A percentile compares a stretch with the other conserved stretches of the same genome.
These are phyloP conservation scores for Datisca glomerata DNA, from an alignment of 306 rosid genomes.

Conservation along the genomic window DNA sequence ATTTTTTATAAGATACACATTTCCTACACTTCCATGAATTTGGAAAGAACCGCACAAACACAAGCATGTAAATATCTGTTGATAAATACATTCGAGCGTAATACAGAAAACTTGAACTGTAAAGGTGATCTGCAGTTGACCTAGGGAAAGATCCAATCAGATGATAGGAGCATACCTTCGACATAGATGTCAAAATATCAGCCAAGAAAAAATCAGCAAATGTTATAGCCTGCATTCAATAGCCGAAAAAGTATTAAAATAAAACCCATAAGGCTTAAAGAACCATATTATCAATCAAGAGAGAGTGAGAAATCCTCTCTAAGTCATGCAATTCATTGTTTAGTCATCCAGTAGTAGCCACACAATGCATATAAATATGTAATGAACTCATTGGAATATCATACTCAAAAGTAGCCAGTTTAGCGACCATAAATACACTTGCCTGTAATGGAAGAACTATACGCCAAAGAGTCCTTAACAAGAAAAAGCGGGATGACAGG, in stretches of 20 bases:
- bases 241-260: not conserved
- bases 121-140: too few relatives aligned
- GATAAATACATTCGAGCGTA: slow-evolving; percentile 42
- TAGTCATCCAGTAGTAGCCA: not conserved
- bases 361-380: not conserved
- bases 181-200: slow-evolving; percentile 95
- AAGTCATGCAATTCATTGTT: not conserved
- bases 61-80: too few relatives aligned
- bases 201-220: slow-evolving; percentile 91
- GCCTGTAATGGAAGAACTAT: slow-evolving; percentile 92
- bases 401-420: too few relatives aligned
- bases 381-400: not conserved
- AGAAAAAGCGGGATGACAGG: slow-evolving; percentile 80
- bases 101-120: too few relatives aligned
- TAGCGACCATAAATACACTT: slow-evolving; percentile 32
- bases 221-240: slow-evolving; percentile 68
- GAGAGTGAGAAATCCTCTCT: too few relatives aligned
- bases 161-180: slow-evolving; percentile 88
- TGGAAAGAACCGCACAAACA: too few relatives aligned
- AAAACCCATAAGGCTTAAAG: not conserved
- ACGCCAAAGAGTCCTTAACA: slow-evolving; percentile 86
- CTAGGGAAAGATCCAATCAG: too few relatives aligned
- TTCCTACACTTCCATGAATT: too few relatives aligned
- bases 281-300: not conserved
- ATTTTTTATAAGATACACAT: too few relatives aligned